A percentile compares a stretch with the other conserved stretches of the same genome.
Conservation (phyloP, 208 protist species). For the Crithidia expoeki region DNA sequence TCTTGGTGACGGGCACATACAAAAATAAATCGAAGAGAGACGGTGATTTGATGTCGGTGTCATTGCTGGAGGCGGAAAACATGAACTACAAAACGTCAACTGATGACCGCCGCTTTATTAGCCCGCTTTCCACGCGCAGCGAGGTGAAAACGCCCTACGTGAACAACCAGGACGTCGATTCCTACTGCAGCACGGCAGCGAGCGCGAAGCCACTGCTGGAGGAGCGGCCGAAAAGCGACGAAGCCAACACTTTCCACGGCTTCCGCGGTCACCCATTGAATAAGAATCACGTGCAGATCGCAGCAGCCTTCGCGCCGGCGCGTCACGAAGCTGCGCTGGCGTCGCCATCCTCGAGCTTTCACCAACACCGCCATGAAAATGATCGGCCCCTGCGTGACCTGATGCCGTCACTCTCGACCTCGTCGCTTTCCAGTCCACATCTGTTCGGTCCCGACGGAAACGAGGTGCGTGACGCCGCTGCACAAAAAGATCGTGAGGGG, state of each 20-base stretch:
- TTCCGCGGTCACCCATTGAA: background rate
- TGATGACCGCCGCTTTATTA: conserved; percentile 14
- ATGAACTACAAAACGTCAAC: conserved; percentile 12
- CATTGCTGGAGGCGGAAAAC: background rate
- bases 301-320: background rate
- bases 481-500: background rate
- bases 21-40: background rate
- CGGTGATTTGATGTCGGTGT: background rate
- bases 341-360: background rate
- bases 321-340: background rate
- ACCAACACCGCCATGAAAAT: background rate
- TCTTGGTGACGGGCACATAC: background rate
- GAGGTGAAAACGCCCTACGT: conserved; percentile 9
- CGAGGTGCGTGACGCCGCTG: background rate
- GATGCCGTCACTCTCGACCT: conserved; percentile 6
- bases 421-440: conserved; percentile 17
- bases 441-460: background rate
- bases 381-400: background rate
- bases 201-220: background rate
- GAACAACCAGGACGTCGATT: conserved; percentile 6
- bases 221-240: background rate
- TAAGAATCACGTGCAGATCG: background rate
- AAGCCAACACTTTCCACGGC: background rate
- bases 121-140: conserved; percentile 13
- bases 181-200: conserved; percentile 1